Evolutionary conservation across 768 basidiomycete species (phyloP).

Genomic region (Trametes maxima): DNA sequence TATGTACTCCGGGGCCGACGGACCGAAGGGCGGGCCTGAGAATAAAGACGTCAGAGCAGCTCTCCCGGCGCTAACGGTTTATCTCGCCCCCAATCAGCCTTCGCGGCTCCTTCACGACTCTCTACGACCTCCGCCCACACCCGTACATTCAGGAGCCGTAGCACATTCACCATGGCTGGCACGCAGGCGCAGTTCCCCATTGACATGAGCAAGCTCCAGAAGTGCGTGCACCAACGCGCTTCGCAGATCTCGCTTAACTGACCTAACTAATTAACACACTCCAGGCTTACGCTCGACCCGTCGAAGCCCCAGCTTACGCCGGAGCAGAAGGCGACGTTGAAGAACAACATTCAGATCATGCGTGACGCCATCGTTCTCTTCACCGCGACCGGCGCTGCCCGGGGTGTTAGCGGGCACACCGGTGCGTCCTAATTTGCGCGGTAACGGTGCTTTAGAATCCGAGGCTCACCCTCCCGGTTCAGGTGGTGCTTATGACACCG

Average conservation of each 20-base stretch:
- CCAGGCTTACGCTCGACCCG: constrained; percentile 74
- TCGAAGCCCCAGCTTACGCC: constrained; percentile 58
- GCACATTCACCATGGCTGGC: constrained; percentile 39
- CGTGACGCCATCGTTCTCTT: constrained; percentile 87
- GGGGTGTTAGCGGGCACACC: constrained; percentile 87
- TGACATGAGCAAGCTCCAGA: constrained; percentile 76
- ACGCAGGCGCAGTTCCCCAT: constrained; percentile 64
- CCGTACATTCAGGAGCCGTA: not conserved
- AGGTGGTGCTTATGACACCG: constrained; percentile 61
- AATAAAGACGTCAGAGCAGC: constrained; percentile 9
- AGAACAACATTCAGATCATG: constrained; percentile 75
- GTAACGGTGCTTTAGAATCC: too few relatives aligned
- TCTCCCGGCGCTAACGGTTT: constrained; percentile 6
- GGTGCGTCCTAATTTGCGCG: constrained; percentile 39
- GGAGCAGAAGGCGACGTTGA: constrained; percentile 62
- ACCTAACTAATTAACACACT: not conserved
- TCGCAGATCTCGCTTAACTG: not conserved
- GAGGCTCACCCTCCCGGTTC: not conserved
- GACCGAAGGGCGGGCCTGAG: constrained; percentile 1
- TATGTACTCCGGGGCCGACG: not conserved
- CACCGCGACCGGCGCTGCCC: constrained; percentile 82
- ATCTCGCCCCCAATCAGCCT: constrained; percentile 20
- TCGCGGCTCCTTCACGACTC: constrained; percentile 2
- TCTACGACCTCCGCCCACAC: not conserved
- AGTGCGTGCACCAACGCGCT: constrained; percentile 42